A percentile compares a stretch with the other conserved stretches of the same genome.
Evolutionary conservation across 345 rosid species (phyloP).

Genomic region (Geranium brycei): DNA sequence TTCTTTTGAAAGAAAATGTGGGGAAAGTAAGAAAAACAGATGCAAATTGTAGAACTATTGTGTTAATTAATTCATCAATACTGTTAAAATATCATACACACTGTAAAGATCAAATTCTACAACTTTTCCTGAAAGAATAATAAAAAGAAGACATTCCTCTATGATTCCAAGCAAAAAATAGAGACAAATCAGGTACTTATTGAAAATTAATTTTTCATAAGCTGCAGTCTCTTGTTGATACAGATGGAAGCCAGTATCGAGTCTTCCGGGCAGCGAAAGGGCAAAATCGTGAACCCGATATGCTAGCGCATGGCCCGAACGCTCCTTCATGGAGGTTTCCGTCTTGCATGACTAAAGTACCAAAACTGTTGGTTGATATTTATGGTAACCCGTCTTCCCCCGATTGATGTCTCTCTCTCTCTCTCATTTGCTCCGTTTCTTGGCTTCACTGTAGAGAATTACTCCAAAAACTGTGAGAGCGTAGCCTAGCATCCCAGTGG

Average conservation of each 20-base stretch:
- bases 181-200: neutral
- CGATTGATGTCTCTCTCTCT: constrained; percentile 9
- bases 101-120: neutral
- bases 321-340: neutral
- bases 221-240: neutral
- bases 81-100: neutral
- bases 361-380: neutral
- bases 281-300: neutral
- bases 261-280: neutral
- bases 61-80: too few relatives aligned
- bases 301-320: neutral
- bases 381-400: too few relatives aligned
- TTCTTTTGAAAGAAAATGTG: too few relatives aligned
- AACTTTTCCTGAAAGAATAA: neutral
- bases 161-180: neutral
- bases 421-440: constrained; percentile 66
- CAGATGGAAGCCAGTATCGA: neutral
- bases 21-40: too few relatives aligned
- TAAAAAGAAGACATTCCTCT: neutral
- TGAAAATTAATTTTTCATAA: too few relatives aligned
- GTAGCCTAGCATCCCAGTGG: constrained; percentile 98
- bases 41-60: neutral
- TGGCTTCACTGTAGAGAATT: constrained; percentile 88
- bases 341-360: neutral
- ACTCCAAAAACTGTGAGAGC: constrained; percentile 86